Conservation (phyloP, 1,139 yeast species). For the Suhomyces bolitotheri region DNA sequence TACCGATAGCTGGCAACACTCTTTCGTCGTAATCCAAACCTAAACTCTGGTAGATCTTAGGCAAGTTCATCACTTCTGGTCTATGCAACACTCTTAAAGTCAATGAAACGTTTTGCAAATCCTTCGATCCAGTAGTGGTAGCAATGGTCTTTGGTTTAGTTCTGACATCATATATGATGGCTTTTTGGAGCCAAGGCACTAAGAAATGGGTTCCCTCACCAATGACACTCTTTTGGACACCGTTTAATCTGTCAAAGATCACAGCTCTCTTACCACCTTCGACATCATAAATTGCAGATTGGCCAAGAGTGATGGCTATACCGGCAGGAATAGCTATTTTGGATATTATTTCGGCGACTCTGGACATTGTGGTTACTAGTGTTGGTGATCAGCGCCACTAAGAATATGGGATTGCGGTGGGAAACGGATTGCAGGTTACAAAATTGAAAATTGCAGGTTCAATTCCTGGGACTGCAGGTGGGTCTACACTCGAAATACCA, state of each 20-base stretch:
- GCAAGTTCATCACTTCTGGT: conserved; percentile 83
- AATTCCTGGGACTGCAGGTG: background rate
- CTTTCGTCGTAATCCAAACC: conserved; percentile 97
- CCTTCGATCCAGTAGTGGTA: conserved; percentile 96
- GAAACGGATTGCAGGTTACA: conserved; percentile 2
- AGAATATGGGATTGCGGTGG: background rate
- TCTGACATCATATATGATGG: conserved; percentile 87
- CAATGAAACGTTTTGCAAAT: conserved; percentile 90
- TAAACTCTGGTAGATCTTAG: conserved; percentile 82
- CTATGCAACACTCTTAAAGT: conserved; percentile 92
- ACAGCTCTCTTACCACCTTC: conserved; percentile 96
- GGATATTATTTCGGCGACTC: conserved; percentile 41
- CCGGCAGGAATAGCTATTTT: conserved; percentile 71
- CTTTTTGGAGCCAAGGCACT: conserved; percentile 94
- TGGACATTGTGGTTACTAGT: conserved; percentile 33
- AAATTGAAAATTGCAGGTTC: background rate
- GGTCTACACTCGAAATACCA: no score
- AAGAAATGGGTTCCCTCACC: conserved; percentile 98
- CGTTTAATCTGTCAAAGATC: conserved; percentile 85
- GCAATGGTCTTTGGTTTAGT: conserved; percentile 90
- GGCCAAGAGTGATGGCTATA: conserved; percentile 62
- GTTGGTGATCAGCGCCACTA: conserved; percentile 11
- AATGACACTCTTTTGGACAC: conserved; percentile 81
- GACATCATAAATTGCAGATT: conserved; percentile 84
- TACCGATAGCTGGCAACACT: conserved; percentile 95